Evolutionary conservation across 2,329 filamentous ascomycete genomes (phyloP).

Genomic region (Tricladium varicosporioides): DNA sequence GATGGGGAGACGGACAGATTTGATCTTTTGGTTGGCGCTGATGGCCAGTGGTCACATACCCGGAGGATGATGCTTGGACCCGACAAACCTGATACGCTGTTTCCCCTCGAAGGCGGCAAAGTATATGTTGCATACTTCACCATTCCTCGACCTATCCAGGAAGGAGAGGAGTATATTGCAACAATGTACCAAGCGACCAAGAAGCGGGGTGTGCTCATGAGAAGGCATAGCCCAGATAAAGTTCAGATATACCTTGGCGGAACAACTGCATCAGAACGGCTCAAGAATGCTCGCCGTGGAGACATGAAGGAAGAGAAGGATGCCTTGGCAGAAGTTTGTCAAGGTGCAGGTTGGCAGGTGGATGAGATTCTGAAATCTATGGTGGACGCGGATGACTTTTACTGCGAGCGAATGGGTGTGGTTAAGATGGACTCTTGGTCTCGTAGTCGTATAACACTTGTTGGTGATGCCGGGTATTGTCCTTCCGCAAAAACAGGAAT

Average conservation of each 20-base stretch:
- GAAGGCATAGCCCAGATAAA: constrained; percentile 38
- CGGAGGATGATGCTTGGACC: constrained; percentile 40
- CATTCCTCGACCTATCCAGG: constrained; percentile 30
- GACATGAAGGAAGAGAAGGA: constrained; percentile 39
- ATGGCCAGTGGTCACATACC: constrained; percentile 50
- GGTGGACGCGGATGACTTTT: constrained; percentile 41
- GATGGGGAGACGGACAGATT: constrained; percentile 26
- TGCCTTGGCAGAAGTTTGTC: constrained; percentile 39
- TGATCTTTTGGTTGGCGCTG: constrained; percentile 54
- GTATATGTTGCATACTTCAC: constrained; percentile 39
- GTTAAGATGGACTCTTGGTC: constrained; percentile 44
- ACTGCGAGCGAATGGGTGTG: constrained; percentile 41
- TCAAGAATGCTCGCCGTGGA: constrained; percentile 30
- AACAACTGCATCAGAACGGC: constrained; percentile 22
- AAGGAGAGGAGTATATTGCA: constrained; percentile 37
- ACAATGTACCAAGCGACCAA: constrained; percentile 38
- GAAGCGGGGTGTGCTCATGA: constrained; percentile 39
- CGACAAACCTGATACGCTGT: constrained; percentile 19
- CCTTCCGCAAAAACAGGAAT: constrained; percentile 48
- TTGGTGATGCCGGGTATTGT: constrained; percentile 54
- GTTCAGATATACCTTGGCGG: constrained; percentile 40
- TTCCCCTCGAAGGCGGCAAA: constrained; percentile 17
- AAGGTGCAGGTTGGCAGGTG: constrained; percentile 43
- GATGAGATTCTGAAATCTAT: constrained; percentile 42
- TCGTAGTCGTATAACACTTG: constrained; percentile 44